Evolutionary conservation across 345 rosid genomes (phyloP), one percentile per base, ranked within the genome.

Genomic region (Hypericum perforatum): DNA sequence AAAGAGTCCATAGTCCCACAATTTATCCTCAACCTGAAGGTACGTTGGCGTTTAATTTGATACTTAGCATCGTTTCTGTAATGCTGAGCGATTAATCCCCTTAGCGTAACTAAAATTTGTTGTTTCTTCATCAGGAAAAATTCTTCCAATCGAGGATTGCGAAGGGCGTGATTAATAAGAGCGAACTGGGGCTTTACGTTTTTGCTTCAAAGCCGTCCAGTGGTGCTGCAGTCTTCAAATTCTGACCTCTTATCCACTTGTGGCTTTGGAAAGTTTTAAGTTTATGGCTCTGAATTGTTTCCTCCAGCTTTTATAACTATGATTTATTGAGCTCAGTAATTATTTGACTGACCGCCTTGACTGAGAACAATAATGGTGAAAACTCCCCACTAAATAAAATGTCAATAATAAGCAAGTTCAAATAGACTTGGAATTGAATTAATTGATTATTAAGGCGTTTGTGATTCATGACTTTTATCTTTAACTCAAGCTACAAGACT

Each of bases 201-300:
- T 92, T 92, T 22, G 98, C 98, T 14, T 92, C 98, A 41, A 92
- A 92, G 78, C 98, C 98, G 5, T 88, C 98, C 43, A 85, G 98
- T 36, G 98, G 98, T 39, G 94, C 98, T 9, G 98, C 97, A 37
- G 85, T 88, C 65, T 74, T 92, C 80, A 85, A 85, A 63, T 58
- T 88, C 52, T 81, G 32, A 22, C 32, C 32, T 22, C 32, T 22
- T 22, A 4, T 22, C 32, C 32, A 22, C 32, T 22, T 22, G 32
- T 22, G 32, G 32, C 32, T 22, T 22, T 22, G 32, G 32, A 1
- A 22, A 22, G 4, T 22, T 22, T 1, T 22, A 22, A 22, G 32
- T 22, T 22, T 22, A 1, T 22, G 32, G 32, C 32, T 22, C 32
- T 22, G 32, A 22, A 22, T 22, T 22, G 32, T 22, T 22, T 4